These are phyloP conservation scores for Cardamine chenopodiifolia DNA, from an alignment of 345 rosid genomes.

Conservation along the genomic window DNA sequence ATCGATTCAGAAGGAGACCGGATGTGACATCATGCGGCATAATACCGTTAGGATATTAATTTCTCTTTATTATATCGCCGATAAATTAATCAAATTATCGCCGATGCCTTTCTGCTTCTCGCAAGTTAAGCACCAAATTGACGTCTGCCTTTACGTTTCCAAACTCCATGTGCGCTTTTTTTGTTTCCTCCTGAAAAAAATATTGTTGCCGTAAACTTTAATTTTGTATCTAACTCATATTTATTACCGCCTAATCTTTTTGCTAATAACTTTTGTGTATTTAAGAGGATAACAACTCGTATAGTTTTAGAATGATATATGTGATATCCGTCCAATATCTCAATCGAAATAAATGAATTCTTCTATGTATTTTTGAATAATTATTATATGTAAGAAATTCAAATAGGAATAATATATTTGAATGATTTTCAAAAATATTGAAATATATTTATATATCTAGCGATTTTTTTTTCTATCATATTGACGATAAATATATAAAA, in stretches of 20 bases:
- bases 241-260: constrained; percentile 23
- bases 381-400: not conserved
- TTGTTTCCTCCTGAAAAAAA: not conserved
- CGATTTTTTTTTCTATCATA: not conserved
- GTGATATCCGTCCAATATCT: not conserved
- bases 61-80: not conserved
- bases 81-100: constrained; percentile 3
- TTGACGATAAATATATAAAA: not conserved
- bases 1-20: constrained; percentile 7
- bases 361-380: not conserved
- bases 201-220: constrained; percentile 43
- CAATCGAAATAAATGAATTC: not conserved
- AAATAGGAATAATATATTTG: not conserved
- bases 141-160: constrained; percentile 47
- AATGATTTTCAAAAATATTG: not conserved
- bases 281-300: not conserved
- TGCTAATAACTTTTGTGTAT: not conserved
- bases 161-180: constrained; percentile 45
- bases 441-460: not conserved
- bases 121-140: constrained; percentile 44
- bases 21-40: constrained; percentile 27
- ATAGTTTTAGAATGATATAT: not conserved
- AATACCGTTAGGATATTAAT: constrained; percentile 22
- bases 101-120: constrained; percentile 47
- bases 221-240: constrained; percentile 26